Percentiles rank a stretch among this genome's conserved stretches.
phyloP scores from a whole-genome alignment of 2,329 filamentous ascomycete species.

The Escovopsis sp. region DNA sequence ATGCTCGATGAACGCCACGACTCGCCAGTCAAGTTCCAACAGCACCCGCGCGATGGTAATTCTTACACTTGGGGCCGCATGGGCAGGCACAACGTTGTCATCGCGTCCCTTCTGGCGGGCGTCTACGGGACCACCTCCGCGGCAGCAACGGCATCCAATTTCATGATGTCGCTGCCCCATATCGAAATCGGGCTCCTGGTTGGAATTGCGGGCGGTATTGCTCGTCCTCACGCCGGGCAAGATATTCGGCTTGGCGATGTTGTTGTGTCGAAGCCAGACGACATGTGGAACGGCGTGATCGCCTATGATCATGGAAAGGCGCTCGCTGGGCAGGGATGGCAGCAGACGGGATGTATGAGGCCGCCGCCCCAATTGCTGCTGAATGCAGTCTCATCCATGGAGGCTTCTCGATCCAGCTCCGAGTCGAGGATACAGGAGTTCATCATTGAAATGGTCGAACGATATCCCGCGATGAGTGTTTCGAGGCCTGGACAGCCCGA shows the following conservation, averaged over 20 bases:
- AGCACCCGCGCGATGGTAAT: not conserved
- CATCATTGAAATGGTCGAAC: no score
- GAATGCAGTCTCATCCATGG: no score
- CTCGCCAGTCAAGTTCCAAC: not conserved
- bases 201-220: not conserved
- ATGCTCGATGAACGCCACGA: not conserved
- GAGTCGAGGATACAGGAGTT: no score
- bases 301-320: not conserved
- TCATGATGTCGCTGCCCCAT: not conserved
- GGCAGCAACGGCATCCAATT: not conserved
- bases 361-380: no score
- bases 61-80: not conserved
- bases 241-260: not conserved
- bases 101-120: not conserved
- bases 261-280: not conserved
- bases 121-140: not conserved
- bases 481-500: no score
- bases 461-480: no score
- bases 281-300: not conserved
- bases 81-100: not conserved
- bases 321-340: no score
- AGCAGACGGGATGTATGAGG: no score
- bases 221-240: not conserved
- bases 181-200: not conserved
- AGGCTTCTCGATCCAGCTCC: no score